Evolutionary conservation across 306 rosid species (phyloP), one percentile per base, ranked within the genome.

Genomic region (Sphenostylis stenocarpa): DNA sequence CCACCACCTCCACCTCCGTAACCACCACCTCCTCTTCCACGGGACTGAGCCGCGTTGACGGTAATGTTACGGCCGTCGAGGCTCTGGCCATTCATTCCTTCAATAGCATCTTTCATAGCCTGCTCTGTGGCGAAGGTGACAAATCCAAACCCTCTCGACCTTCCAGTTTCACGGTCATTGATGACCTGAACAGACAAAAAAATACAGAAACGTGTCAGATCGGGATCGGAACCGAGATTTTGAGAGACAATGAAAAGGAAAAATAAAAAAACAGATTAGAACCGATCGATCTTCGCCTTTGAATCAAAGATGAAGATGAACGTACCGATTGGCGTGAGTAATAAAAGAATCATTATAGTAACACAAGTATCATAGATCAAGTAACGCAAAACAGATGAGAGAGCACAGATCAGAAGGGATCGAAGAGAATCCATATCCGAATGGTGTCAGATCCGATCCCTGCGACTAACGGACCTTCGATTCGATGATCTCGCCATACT

Each of bases 381-480:
- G 97, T 89, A 90, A 88, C 90, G 88, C 64, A 62, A 90, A 87
- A 88, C 88, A 92, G 91, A 89, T 82, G 81, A 87, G 86, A 86
- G 72, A 79, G 70, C 83, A 89, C 82, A 85, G 80, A 88, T 83
- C 89, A 83, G 90, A 76, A 29, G 72, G 86, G 88, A 85, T 88
- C 84, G 83, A 4, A 48, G 82, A 77, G 21, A 84, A 85, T 78
- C 85, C 86, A 81, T 80, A 85, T 86, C 89, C 89, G 86, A 84
- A 82, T 85, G 73, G 86, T 73, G 86, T 71, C 84, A 85, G 94
- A 93, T 89, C 94, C 90, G 93, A 90, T 90, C 89, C 87, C 93
- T 80, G 88, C 90, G 71, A 84, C 93, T 81, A 91, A 92, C 98
- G 96, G 97, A 92, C 97, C 97, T 95, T 95, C 91, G 99, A 91